phyloP scores from a whole-genome alignment of 352 stramenopile genomes.

The Globisporangium ultimum region DNA sequence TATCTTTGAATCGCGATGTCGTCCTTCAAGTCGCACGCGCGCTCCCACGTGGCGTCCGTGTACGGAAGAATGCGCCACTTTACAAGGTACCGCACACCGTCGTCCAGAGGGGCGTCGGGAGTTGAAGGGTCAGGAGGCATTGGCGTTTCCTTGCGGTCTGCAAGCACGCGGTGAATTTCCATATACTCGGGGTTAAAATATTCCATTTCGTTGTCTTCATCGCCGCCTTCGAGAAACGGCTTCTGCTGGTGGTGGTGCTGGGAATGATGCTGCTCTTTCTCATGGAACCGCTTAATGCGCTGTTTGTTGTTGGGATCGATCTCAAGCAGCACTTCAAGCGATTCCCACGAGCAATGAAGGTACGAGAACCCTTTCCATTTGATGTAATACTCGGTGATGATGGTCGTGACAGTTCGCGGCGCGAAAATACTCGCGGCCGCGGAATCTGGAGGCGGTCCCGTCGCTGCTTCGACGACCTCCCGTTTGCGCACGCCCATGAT shows the following conservation, averaged over 20 bases:
- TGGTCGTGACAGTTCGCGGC: conserved; percentile 25
- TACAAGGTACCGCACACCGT: conserved; percentile 79
- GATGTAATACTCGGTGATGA: conserved; percentile 81
- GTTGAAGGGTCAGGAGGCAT: conserved; percentile 47
- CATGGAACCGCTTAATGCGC: conserved; percentile 84
- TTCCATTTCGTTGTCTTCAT: conserved; percentile 51
- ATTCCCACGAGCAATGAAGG: conserved; percentile 87
- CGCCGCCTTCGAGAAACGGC: conserved; percentile 28
- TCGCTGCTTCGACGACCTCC: conserved; percentile 29
- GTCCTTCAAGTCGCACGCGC: conserved; percentile 82
- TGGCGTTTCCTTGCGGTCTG: conserved; percentile 64
- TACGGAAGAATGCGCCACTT: conserved; percentile 88
- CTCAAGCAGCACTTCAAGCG: conserved; percentile 61
- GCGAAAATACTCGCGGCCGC: conserved; percentile 39
- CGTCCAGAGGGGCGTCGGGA: conserved; percentile 76
- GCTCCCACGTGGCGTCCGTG: conserved; percentile 86
- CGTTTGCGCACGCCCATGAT: conserved; percentile 78
- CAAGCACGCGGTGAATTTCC: conserved; percentile 87
- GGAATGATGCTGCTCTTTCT: conserved; percentile 61
- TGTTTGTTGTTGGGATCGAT: conserved; percentile 87
- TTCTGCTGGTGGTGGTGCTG: conserved; percentile 37
- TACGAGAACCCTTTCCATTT: conserved; percentile 91
- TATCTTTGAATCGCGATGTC: conserved; percentile 81
- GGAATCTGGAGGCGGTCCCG: conserved; percentile 15
- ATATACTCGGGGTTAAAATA: conserved; percentile 91